Evolutionary conservation across 129 eudicot genomes (phyloP).

Genomic region (Kitagawia praeruptora): DNA sequence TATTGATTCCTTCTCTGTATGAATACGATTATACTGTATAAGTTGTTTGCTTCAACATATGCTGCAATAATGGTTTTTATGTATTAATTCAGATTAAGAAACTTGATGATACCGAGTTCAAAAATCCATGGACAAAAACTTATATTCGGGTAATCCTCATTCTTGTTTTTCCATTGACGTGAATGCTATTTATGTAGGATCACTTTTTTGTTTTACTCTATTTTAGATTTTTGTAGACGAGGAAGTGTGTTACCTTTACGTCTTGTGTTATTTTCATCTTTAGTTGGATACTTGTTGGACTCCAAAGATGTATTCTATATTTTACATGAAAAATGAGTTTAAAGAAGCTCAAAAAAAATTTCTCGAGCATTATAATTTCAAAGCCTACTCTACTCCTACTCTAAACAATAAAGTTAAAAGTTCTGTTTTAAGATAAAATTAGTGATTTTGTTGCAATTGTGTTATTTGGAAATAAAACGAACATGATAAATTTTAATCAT

Average conservation of each 20-base stretch:
- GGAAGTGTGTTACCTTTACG: not conserved
- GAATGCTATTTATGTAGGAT: not conserved
- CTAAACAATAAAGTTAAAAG: no score
- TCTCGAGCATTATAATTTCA: not conserved
- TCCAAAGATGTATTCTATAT: not conserved
- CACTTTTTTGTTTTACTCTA: not conserved
- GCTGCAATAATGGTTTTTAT: not conserved
- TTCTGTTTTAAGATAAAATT: no score
- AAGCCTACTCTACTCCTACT: not conserved
- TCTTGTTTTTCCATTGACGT: not conserved
- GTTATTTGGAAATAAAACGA: no score
- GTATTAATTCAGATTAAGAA: slow-evolving; percentile 51
- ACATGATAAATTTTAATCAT: no score
- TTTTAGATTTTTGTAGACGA: not conserved
- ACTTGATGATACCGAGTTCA: slow-evolving; percentile 97
- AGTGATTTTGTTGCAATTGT: no score
- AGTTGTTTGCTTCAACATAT: not conserved
- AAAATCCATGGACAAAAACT: slow-evolving; percentile 86
- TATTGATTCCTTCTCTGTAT: not conserved
- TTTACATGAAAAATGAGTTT: not conserved
- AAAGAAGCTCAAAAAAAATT: not conserved
- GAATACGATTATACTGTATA: not conserved
- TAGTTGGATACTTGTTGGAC: not conserved
- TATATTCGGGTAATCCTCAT: slow-evolving; percentile 53
- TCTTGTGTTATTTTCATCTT: not conserved